Base-by-base conservation (phyloP, 768 basidiomycete genomes). In the Russula ochroleuca region DNA sequence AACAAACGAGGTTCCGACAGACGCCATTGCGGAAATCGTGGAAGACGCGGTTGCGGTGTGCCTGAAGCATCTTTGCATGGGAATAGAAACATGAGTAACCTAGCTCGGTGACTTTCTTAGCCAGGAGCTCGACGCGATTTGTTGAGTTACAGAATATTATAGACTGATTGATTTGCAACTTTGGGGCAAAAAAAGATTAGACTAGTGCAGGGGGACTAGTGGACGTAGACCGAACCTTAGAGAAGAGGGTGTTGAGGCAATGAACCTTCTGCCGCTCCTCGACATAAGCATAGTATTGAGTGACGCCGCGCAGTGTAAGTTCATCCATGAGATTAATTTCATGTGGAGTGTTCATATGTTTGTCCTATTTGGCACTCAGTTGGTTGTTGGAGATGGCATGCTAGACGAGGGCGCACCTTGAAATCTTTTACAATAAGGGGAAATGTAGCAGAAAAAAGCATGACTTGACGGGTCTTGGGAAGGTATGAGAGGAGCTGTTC, bases 101-200 rank as follows among this genome's bases (percentile, higher is more conserved):
- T 58, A 98, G 88, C 72, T 99, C 97, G 14, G 96, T 99, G 70
- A 99, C 94, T 79, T 99, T 99, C 80, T 98, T 98, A 65, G 96
- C 96, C 70, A 99, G 84, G 53, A 99, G 89, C 78, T 99, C 96
- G 79, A 99, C 96, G 63, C 96, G 94, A 81, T 98, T 97, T 72
- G 96, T 99, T 68, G 96, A 98, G 82, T 99, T 99, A 79, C 96
- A 99, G 79, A 99, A 99, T 74, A 99, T 99, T 78, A 99, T 98
- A 64, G 96, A 98, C 79, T 99, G 96, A 78, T 99, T 99, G 81
- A 99, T 99, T 95, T 98, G 96, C 56, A 99, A 85, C 93, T 98
- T 73, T 14, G 62, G 41, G 62, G 52, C 47, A 45, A 38, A 28
- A 38, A 28, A 11, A 48, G 45, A 55, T 68, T 35, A 65, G 63